Conservation (phyloP, 2,329 filamentous ascomycete species). For the Didymella exigua region DNA sequence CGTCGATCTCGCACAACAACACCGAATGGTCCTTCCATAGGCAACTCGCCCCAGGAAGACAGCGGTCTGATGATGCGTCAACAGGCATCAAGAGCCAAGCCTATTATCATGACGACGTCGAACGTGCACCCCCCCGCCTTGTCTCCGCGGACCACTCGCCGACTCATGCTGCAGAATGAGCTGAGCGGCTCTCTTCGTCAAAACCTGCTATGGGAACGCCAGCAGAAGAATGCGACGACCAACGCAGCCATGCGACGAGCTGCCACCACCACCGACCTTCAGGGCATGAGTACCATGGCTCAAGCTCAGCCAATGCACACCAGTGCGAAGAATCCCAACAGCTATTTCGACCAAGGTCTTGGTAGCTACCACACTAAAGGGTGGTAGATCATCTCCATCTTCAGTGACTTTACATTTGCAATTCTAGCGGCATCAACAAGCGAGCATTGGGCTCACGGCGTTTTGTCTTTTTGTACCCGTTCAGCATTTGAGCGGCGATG, state of each 20-base stretch:
- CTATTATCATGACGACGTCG: slow-evolving; percentile 76
- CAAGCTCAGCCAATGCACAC: slow-evolving; percentile 51
- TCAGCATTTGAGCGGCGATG: slow-evolving; percentile 24
- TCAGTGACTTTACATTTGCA: slow-evolving; percentile 34
- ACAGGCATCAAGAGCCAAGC: slow-evolving; percentile 72
- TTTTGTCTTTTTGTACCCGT: slow-evolving; percentile 31
- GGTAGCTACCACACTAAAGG: slow-evolving; percentile 84
- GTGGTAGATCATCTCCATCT: slow-evolving; percentile 63
- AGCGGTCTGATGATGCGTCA: slow-evolving; percentile 64
- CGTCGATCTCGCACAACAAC: slow-evolving; percentile 67
- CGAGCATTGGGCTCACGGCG: slow-evolving; percentile 41
- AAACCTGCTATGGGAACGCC: slow-evolving; percentile 91
- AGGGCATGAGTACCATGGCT: slow-evolving; percentile 82
- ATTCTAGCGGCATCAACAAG: slow-evolving; percentile 47
- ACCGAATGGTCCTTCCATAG: slow-evolving; percentile 71
- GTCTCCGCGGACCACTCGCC: slow-evolving; percentile 87
- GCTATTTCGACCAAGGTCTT: slow-evolving; percentile 78
- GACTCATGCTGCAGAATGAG: slow-evolving; percentile 95
- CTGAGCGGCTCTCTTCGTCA: slow-evolving; percentile 90
- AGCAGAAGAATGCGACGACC: slow-evolving; percentile 88
- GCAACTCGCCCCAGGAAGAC: slow-evolving; percentile 60
- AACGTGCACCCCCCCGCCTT: slow-evolving; percentile 75
- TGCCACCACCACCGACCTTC: slow-evolving; percentile 75
- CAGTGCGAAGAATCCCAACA: slow-evolving; percentile 64
- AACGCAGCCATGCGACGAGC: slow-evolving; percentile 72